Evolutionary conservation across 331 rosid genomes (phyloP).

Genomic region (Dryas integrifolia): DNA sequence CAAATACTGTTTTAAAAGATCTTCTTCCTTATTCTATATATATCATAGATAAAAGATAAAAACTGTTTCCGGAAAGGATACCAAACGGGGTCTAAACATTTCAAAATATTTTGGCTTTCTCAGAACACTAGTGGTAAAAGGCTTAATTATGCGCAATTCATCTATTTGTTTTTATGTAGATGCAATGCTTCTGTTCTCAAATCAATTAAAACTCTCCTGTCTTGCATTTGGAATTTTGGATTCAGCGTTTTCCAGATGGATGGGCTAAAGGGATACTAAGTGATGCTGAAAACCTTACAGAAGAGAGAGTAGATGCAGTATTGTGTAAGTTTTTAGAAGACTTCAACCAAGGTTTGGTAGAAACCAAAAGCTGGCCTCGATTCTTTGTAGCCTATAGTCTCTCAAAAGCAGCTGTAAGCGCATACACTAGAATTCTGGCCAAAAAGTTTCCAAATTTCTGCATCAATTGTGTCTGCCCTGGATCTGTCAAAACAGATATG

Average conservation of each 20-base stretch:
- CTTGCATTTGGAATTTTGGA: background rate
- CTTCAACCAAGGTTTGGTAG: constrained; percentile 32
- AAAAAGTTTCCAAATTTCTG: constrained; percentile 32
- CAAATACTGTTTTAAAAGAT: too few relatives aligned
- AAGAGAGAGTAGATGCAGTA: constrained; percentile 40
- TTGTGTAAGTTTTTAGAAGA: constrained; percentile 33
- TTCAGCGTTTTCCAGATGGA: constrained; percentile 35
- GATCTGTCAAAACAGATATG: constrained; percentile 41
- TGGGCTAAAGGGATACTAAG: constrained; percentile 38
- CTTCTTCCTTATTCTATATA: too few relatives aligned
- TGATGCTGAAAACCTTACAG: constrained; percentile 36
- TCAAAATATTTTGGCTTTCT: background rate
- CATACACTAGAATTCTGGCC: constrained; percentile 42
- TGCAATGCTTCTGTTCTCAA: background rate
- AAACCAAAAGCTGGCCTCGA: constrained; percentile 39
- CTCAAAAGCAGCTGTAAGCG: constrained; percentile 41
- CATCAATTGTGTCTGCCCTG: constrained; percentile 45
- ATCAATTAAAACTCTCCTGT: background rate
- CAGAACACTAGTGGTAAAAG: background rate
- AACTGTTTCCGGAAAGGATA: too few relatives aligned
- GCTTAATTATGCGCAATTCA: background rate
- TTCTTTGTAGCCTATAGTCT: constrained; percentile 3
- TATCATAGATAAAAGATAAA: too few relatives aligned
- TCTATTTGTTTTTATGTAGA: constrained; percentile 6
- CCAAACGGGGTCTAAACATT: too few relatives aligned